phyloP scores from a whole-genome alignment of 306 rosid species.

The Cyclanthera cordifolia region DNA sequence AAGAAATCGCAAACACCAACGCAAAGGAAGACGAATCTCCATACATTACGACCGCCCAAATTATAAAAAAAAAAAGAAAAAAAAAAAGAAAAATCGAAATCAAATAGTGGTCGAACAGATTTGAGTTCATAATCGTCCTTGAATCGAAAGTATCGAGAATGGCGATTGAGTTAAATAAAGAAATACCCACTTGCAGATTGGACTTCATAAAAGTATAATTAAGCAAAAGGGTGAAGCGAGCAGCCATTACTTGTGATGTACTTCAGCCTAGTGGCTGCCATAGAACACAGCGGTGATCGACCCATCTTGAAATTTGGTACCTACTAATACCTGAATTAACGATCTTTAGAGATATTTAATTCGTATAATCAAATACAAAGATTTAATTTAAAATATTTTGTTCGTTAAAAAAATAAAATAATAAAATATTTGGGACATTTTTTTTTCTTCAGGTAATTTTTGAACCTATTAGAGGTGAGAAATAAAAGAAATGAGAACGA shows the following conservation, averaged over 20 bases:
- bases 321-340: constrained; percentile 45
- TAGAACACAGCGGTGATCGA: constrained; percentile 18
- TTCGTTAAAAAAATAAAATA: too few species aligned
- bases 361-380: not conserved
- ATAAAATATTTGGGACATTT: too few species aligned
- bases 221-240: too few species aligned
- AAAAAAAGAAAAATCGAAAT: constrained; percentile 4
- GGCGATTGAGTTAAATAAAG: too few species aligned
- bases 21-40: constrained; percentile 15
- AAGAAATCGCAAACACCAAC: constrained; percentile 15
- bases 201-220: too few species aligned
- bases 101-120: constrained; percentile 10
- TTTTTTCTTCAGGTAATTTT: too few species aligned
- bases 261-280: constrained; percentile 10
- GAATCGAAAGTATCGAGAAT: not conserved
- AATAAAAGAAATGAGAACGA: too few species aligned
- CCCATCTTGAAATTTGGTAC: constrained; percentile 17
- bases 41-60: constrained; percentile 10
- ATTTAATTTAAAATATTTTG: too few species aligned
- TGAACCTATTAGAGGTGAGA: too few species aligned
- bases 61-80: not conserved
- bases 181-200: too few species aligned
- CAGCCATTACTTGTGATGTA: too few species aligned
- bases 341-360: not conserved
- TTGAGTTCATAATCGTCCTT: not conserved